Base-by-base conservation (phyloP, 805 yeast genomes). In the Barnettozyma vustinii region DNA sequence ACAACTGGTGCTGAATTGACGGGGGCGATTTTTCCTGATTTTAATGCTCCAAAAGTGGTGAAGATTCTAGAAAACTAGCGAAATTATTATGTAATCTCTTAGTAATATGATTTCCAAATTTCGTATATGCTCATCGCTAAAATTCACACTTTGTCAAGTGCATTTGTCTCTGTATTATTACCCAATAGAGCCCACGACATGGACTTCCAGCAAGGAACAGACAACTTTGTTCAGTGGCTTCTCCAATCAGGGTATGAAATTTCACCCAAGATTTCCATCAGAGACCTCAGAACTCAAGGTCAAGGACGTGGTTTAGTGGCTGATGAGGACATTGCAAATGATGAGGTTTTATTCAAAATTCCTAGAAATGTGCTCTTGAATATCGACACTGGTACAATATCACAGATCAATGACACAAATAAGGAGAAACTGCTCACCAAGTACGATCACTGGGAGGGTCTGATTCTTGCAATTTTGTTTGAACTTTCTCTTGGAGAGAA, bases 271-370 rank as follows among this genome's bases (percentile, higher is more conserved):
- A 69, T 91, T 16, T 56, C 60, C 15, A 70, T 92, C 5, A 72
- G 69, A 2, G 96, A 92, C 65, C 70, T 79, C 36, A 69, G 96
- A 40, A 49, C 54, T 2, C 55, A 63, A 9, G 67, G 74, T 37
- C 89, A 87, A 63, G 98, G 98, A 9, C 72, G 97, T 30, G 96
- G 91, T 5, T 62, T 92, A 9, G 60, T 82, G 5, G 95, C 97
- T 2, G 49, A 54, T 0, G 76, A 76, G 36, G 81, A 80, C 53
- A 85, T 92, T 19, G 61, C 60, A 3, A 65, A 69, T 43, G 90
- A 77, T 47, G 95, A 88, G 49, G 70, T 70, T 1, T 65, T 92
- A 16, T 88, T 91, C 63, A 72, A 77, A 37, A 74, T 94, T 26
- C 92, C 97, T 0, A 68, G 87, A 47, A 58, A 62, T 2, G 64